phyloP scores from a whole-genome alignment of 148 eudicot species.

The Heliamphora exappendiculata region DNA sequence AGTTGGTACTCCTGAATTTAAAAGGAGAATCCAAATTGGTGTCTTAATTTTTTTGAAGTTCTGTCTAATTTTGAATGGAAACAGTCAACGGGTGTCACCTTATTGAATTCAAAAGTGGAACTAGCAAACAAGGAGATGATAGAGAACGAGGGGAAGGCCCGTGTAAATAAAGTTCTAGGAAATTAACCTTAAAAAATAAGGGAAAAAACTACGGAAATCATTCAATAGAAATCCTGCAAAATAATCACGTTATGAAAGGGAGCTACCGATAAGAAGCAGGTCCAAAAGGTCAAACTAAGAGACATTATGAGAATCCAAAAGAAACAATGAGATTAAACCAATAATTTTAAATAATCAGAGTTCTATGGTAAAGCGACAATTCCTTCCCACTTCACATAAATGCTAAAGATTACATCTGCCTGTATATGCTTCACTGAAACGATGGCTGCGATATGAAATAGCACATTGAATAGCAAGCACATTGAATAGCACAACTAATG shows the following conservation, averaged over 20 bases:
- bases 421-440: background rate
- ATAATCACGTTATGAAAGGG: background rate
- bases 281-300: background rate
- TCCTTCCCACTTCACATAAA: background rate
- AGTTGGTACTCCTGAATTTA: background rate
- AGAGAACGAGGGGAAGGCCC: background rate
- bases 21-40: no score
- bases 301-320: background rate
- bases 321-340: background rate
- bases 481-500: background rate
- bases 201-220: background rate
- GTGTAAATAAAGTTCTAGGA: background rate
- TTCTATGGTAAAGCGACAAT: background rate
- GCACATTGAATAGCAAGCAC: background rate
- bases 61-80: background rate
- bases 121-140: no score
- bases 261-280: background rate
- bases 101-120: background rate
- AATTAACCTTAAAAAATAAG: background rate
- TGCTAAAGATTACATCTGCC: conserved; percentile 3
- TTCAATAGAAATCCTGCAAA: background rate
- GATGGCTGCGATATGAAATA: background rate
- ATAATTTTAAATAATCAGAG: background rate
- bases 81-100: background rate
- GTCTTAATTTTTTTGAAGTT: no score